Base-by-base conservation (phyloP, 371 early-diverging fungal genomes). In the Chytridium lagenaria region DNA sequence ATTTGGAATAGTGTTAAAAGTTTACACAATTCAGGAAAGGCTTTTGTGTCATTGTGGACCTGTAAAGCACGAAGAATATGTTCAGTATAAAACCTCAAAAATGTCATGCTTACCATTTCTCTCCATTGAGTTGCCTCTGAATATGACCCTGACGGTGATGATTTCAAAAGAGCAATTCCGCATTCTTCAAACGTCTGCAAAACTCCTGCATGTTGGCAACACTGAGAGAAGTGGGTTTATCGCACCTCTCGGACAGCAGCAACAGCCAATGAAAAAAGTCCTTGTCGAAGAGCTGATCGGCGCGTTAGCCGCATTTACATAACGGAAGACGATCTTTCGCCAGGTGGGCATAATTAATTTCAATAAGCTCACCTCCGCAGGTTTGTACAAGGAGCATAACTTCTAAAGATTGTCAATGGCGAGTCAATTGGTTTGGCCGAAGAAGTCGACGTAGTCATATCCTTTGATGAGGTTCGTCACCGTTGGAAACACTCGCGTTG, bases 151-250 rank as follows among this genome's bases (percentile, higher is more conserved):
- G 3, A 70, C 73, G 50, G 68, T n/a, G 83, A 84, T 7, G 86
- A 88, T 23, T 82, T 73, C 15, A 86, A 80, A 36, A 92, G 75
- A 26, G 89, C 74, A 15, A 94, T 73, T 0, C 93, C 93, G 3
- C 90, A 89, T 70, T 94, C 95, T 77, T 94, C 95, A 77, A 89
- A 91, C 0, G 94, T 92, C 74, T 55, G 26, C n/a, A n/a, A n/a
- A n/a, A n/a, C n/a, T 23, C 55, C 7, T 26, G 26, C 12, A 44
- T 44, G 34, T 51, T 28, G 22, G 5, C 16, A 71, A 1, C 0
- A 31, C 69, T 23, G 67, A 33, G 22, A 40, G 26, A 23, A 10
- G 26, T 7, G 10, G 7, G 26, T 5, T 28, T 55, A 16, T 28
- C 16, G 10, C 26, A 55, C 55, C 55, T 93, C 95, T 23, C 93